phyloP scores from a whole-genome alignment of 2,329 filamentous ascomycete genomes.

The Ceratocystis cubensis region DNA sequence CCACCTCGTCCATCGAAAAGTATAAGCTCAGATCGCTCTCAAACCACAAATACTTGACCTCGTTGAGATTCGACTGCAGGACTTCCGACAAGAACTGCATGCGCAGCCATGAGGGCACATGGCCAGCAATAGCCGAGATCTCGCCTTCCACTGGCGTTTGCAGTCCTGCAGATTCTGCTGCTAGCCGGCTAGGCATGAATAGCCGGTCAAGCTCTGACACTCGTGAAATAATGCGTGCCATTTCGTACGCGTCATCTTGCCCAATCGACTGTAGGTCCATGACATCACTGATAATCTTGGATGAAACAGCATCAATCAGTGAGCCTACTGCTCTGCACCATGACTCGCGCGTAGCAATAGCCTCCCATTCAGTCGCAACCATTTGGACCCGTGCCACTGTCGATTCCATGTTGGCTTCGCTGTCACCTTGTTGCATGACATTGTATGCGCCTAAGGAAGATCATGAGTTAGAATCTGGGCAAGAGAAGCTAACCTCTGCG shows the following conservation, averaged over 20 bases:
- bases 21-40: constrained; percentile 54
- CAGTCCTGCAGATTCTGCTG: constrained; percentile 22
- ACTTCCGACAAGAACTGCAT: constrained; percentile 53
- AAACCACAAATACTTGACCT: constrained; percentile 51
- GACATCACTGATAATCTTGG: constrained; percentile 49
- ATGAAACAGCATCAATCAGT: constrained; percentile 44
- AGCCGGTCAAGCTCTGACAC: constrained; percentile 48
- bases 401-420: constrained; percentile 40
- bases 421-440: constrained; percentile 45
- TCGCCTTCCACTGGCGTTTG: constrained; percentile 28
- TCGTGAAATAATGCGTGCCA: constrained; percentile 45
- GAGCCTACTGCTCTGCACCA: constrained; percentile 52
- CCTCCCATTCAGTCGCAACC: constrained; percentile 44
- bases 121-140: constrained; percentile 46
- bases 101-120: constrained; percentile 49
- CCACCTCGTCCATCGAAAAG: constrained; percentile 47
- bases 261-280: constrained; percentile 49
- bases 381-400: constrained; percentile 41
- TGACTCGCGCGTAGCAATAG: constrained; percentile 46
- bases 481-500: no score
- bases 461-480: not conserved
- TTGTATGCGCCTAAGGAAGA: constrained; percentile 38
- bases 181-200: constrained; percentile 38
- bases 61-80: constrained; percentile 52
- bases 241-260: constrained; percentile 51